phyloP scores from a whole-genome alignment of 2,329 filamentous ascomycete genomes.

The Ophiostoma himal-ulmi region DNA sequence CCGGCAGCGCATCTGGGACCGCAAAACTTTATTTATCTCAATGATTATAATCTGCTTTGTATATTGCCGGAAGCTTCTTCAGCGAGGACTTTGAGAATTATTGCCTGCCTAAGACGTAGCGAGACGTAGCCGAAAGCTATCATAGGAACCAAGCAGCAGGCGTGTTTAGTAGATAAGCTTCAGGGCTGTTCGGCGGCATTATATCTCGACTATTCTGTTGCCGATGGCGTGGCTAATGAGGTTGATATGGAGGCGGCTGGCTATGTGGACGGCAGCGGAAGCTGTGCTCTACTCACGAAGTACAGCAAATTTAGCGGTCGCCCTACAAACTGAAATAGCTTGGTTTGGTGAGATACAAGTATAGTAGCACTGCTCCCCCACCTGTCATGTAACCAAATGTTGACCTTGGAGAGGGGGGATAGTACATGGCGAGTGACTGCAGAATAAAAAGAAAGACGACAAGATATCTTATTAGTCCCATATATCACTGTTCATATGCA shows the following conservation, averaged over 20 bases:
- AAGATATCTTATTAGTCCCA: background rate
- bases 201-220: background rate
- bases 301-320: background rate
- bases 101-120: background rate
- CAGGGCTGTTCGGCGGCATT: background rate
- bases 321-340: constrained; percentile 8
- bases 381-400: constrained; percentile 35
- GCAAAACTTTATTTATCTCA: background rate
- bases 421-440: background rate
- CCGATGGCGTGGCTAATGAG: background rate
- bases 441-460: background rate
- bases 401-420: constrained; percentile 32
- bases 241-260: background rate
- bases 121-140: background rate
- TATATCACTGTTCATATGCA: constrained; percentile 6
- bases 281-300: background rate
- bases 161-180: background rate
- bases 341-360: constrained; percentile 9
- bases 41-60: background rate
- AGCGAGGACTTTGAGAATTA: background rate
- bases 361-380: constrained; percentile 33
- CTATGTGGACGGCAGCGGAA: constrained; percentile 14
- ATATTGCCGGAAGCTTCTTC: background rate
- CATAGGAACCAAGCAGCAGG: background rate
- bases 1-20: constrained; percentile 11